A percentile compares a stretch with the other conserved stretches of the same genome.
These are phyloP conservation scores for Solanum bukasovii DNA, from an alignment of 257 asterid species.

Conservation along the genomic window DNA sequence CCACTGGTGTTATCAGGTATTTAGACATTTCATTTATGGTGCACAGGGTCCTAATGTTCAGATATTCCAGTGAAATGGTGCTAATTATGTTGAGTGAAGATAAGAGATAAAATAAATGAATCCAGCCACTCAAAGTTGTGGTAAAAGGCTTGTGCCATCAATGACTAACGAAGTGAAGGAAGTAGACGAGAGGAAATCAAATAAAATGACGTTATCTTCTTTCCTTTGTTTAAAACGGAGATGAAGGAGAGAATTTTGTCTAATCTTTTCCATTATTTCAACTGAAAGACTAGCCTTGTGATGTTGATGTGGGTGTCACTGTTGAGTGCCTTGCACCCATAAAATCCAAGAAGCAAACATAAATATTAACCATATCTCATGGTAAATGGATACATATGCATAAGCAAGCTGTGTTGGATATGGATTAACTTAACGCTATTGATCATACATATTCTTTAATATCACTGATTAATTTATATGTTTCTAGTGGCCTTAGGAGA, in stretches of 20 bases:
- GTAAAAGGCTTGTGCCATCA: neutral
- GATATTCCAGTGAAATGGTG: neutral
- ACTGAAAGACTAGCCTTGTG: neutral
- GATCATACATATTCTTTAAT: neutral
- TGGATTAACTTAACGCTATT: neutral
- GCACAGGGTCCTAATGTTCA: neutral
- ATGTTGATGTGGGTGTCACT: neutral
- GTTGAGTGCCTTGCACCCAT: neutral
- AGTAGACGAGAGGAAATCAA: neutral
- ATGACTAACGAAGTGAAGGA: neutral
- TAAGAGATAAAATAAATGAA: neutral
- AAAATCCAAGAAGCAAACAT: neutral
- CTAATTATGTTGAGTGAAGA: neutral
- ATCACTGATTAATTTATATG: neutral
- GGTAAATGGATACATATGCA: neutral
- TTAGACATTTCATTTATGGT: neutral
- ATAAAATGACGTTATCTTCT: neutral
- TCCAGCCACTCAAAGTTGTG: neutral
- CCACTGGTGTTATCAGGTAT: slow-evolving; percentile 99
- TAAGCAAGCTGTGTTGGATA: neutral
- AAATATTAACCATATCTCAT: neutral
- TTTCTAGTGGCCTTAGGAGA: slow-evolving; percentile 78
- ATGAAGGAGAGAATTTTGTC: neutral
- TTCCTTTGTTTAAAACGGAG: neutral
- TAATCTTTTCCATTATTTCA: neutral